Evolutionary conservation across 176 grass and related monocot genomes (phyloP), one percentile per base, ranked within the genome.

Genomic region (Musa acuminata): DNA sequence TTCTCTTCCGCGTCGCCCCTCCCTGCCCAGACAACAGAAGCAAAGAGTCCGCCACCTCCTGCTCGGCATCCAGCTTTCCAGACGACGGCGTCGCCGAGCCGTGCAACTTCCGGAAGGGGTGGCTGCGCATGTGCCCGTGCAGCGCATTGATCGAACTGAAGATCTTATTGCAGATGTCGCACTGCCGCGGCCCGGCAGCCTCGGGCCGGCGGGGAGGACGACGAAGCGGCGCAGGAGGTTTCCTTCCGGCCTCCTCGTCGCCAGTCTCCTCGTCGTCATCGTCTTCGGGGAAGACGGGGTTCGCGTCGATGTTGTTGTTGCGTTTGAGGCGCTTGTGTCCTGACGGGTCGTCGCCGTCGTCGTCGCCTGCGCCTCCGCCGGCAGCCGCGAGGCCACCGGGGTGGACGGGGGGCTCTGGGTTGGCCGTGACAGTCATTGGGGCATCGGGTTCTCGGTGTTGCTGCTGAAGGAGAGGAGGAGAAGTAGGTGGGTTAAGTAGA

Each of bases 51-150:
- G 29, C 29, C 27, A 35, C 66, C 27, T 68, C 66, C 13, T 49
- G 13, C 16, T 50, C 67, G 0, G 29, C 35, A 7, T 17, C 35
- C 7, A 2, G 22, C 20, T 10, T 23, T 16, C 35, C 35, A 43
- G 11, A 0, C 0, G 25, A 27, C 26, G 11, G 66, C 12, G 29
- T 26, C 66, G 19, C 66, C 29, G 6, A 8, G 66, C 66, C 29
- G 13, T 14, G 66, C 66, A 26, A 69, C 11, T 35, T 49, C 8
- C 27, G 25, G 23, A 48, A 27, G 0, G 66, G 66, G 13, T 69
- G 66, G 66, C 29, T 69, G 27, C 66, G 13, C 66, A 27, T 49
- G 29, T 69, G 66, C 12, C 66, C 35, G 35, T 69, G 67, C 67
- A 69, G 67, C 29, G 67, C 67, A 8, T 69, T 49, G 13, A n/a